Conservation (phyloP, 768 basidiomycete genomes). For the Leccinellum albellum region DNA sequence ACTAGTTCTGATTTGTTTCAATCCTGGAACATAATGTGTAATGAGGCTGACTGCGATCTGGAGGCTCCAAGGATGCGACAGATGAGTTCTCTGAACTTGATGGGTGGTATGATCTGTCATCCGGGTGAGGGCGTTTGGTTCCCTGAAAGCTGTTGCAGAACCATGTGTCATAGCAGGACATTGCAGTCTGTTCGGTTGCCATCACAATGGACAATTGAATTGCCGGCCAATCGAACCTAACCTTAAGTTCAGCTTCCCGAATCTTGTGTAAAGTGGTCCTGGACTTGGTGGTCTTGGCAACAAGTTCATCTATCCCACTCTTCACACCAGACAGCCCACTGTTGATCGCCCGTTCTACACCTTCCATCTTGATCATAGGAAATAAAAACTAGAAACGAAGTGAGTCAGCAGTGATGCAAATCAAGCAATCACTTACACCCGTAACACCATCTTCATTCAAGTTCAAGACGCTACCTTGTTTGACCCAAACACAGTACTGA, state of each 20-base stretch:
- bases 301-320: background rate
- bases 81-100: too few species aligned
- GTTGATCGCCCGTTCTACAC: background rate
- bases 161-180: background rate
- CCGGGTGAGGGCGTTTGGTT: background rate
- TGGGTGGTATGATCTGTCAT: background rate
- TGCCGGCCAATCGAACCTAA: background rate
- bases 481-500: background rate
- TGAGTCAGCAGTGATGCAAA: too few species aligned
- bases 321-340: background rate
- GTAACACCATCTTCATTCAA: background rate
- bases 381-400: background rate
- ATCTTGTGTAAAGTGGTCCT: background rate
- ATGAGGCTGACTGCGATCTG: too few species aligned
- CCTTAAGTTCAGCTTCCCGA: background rate
- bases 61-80: too few species aligned
- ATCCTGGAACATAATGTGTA: too few species aligned
- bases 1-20: too few species aligned
- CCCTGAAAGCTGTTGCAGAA: background rate
- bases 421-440: background rate
- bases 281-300: background rate
- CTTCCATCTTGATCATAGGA: background rate
- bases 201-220: background rate
- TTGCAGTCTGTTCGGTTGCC: background rate
- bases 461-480: background rate